Evolutionary conservation across 495 filamentous ascomycete species (phyloP).

Genomic region (Clohesyomyces aquaticus): DNA sequence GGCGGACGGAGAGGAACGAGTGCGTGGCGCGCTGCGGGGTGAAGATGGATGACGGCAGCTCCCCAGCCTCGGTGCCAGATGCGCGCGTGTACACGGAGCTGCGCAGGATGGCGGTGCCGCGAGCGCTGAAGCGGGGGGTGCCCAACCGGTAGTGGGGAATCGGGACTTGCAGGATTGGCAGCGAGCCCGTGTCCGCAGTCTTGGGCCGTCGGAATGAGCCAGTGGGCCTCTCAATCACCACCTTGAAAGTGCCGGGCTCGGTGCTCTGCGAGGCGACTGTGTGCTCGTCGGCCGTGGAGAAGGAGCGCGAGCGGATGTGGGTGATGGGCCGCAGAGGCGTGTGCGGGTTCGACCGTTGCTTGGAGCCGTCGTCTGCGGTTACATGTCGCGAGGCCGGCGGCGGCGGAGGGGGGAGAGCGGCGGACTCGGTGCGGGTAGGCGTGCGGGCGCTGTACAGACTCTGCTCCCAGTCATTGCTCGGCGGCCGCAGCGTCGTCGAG

Average conservation of each 20-base stretch:
- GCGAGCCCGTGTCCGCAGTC: constrained; percentile 62
- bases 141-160: constrained; percentile 89
- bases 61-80: constrained; percentile 59
- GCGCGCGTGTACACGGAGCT: constrained; percentile 67
- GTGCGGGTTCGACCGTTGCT: constrained; percentile 42
- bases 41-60: constrained; percentile 57
- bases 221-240: constrained; percentile 82
- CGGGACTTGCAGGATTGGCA: constrained; percentile 70
- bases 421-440: constrained; percentile 12
- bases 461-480: constrained; percentile 52
- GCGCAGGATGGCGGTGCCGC: constrained; percentile 78
- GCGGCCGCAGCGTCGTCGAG: constrained; percentile 47
- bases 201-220: constrained; percentile 64
- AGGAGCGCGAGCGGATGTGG: constrained; percentile 63
- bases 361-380: constrained; percentile 23
- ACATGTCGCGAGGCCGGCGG: too few relatives aligned
- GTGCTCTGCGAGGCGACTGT: constrained; percentile 53
- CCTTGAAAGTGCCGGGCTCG: constrained; percentile 71
- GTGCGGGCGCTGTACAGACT: constrained; percentile 46
- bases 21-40: constrained; percentile 51
- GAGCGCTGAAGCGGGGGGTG: constrained; percentile 76
- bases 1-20: constrained; percentile 46
- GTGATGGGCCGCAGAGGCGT: constrained; percentile 41
- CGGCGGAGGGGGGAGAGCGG: constrained; percentile 19
- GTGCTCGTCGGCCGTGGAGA: constrained; percentile 56